Conservation (phyloP, 2,329 filamentous ascomycete species). For the Conoideocrella luteorostrata region DNA sequence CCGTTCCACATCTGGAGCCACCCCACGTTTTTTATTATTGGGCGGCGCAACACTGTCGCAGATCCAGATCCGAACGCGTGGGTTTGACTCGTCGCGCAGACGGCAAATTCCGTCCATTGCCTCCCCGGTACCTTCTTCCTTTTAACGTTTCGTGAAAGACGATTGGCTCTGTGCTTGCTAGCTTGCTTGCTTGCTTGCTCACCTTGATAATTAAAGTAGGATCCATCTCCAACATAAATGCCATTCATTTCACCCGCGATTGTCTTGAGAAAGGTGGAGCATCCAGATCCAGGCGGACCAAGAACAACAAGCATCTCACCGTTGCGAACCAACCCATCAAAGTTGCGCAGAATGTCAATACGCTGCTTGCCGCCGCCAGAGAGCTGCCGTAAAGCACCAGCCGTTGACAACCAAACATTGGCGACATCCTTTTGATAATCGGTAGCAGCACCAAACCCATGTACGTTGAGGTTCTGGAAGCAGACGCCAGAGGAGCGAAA, state of each 20-base stretch:
- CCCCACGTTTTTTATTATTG: constrained; percentile 5
- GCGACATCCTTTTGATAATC: constrained; percentile 65
- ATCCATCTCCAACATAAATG: constrained; percentile 62
- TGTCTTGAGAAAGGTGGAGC: constrained; percentile 79
- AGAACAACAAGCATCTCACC: constrained; percentile 74
- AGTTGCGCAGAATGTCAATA: constrained; percentile 62
- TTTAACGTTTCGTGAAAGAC: neutral
- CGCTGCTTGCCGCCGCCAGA: constrained; percentile 46
- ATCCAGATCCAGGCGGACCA: constrained; percentile 66
- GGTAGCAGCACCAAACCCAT: constrained; percentile 59
- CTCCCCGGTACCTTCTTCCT: neutral
- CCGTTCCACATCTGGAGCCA: constrained; percentile 5
- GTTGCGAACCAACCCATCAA: constrained; percentile 61
- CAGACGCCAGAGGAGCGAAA: constrained; percentile 58
- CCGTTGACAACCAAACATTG: constrained; percentile 51
- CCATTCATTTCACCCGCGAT: constrained; percentile 79
- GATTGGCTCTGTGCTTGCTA: too few relatives aligned
- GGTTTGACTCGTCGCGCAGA: neutral
- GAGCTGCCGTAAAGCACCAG: constrained; percentile 39
- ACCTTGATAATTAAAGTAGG: constrained; percentile 79
- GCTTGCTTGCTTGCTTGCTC: too few relatives aligned
- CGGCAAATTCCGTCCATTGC: constrained; percentile 9
- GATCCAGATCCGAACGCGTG: constrained; percentile 3
- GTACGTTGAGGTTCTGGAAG: constrained; percentile 62
- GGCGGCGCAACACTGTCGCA: constrained; percentile 6